These are phyloP conservation scores for Blumeriella jaapii DNA, from an alignment of 2,329 filamentous ascomycete species.

Conservation along the genomic window DNA sequence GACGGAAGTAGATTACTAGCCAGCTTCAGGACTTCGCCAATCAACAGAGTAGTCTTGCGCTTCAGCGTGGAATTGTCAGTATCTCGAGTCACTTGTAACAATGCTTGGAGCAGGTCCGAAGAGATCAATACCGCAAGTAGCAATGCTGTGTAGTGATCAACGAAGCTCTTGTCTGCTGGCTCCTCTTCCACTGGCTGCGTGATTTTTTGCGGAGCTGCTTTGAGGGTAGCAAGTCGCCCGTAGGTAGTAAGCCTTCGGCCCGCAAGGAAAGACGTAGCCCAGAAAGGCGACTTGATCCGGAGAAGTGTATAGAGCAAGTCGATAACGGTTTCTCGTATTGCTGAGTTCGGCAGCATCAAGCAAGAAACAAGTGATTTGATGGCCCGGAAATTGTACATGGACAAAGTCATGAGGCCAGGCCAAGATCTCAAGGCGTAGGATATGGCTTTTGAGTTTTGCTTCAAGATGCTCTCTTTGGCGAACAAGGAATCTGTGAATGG, in stretches of 20 bases:
- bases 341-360: slow-evolving; percentile 44
- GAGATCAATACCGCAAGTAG: slow-evolving; percentile 77
- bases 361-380: slow-evolving; percentile 67
- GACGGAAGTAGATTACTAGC: slow-evolving; percentile 75
- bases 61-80: slow-evolving; percentile 59
- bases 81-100: slow-evolving; percentile 55
- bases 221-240: slow-evolving; percentile 80
- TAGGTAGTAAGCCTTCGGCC: slow-evolving; percentile 90
- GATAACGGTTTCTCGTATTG: slow-evolving; percentile 63
- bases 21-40: slow-evolving; percentile 85
- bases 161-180: slow-evolving; percentile 66
- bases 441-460: slow-evolving; percentile 86
- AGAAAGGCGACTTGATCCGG: slow-evolving; percentile 84
- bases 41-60: slow-evolving; percentile 78
- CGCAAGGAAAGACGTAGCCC: slow-evolving; percentile 92
- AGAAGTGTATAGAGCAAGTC: slow-evolving; percentile 73
- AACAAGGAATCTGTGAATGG: slow-evolving; percentile 77
- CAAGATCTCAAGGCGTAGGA: slow-evolving; percentile 84
- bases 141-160: slow-evolving; percentile 88
- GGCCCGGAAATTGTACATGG: slow-evolving; percentile 78
- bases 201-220: slow-evolving; percentile 40
- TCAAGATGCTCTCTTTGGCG: slow-evolving; percentile 51
- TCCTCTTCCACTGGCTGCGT: slow-evolving; percentile 49
- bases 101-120: slow-evolving; percentile 55
- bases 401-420: slow-evolving; percentile 80